A percentile compares a stretch with the other conserved stretches of the same genome.
Conservation (phyloP, 179 eudicot species). For the Monotropa hypopitys region DNA sequence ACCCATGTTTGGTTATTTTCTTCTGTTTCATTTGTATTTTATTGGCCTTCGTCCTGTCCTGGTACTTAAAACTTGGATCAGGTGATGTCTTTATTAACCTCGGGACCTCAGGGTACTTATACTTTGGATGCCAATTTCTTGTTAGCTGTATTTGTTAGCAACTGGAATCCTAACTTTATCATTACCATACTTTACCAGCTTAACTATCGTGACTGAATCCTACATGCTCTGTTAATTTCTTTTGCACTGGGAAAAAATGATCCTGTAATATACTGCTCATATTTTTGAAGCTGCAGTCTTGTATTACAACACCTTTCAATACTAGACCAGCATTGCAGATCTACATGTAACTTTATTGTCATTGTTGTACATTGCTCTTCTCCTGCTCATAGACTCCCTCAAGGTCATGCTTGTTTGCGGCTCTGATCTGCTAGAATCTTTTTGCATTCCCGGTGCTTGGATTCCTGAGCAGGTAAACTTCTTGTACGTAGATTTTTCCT, state of each 20-base stretch:
- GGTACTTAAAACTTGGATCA: neutral
- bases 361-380: neutral
- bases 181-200: neutral
- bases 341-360: neutral
- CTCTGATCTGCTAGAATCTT: constrained; percentile 84
- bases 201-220: neutral
- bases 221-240: neutral
- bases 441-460: constrained; percentile 70
- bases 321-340: neutral
- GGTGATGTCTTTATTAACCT: neutral
- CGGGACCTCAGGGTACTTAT: neutral
- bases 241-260: neutral
- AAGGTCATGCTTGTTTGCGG: constrained; percentile 89
- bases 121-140: neutral
- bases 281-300: neutral
- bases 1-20: neutral
- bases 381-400: constrained; percentile 31
- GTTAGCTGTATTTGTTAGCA: neutral
- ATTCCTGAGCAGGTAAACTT: constrained; percentile 73
- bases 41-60: neutral
- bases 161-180: neutral
- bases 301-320: neutral
- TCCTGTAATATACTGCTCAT: neutral
- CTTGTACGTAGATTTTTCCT: neutral
- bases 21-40: neutral